Conservation (phyloP, 169 alveolate genomes). For the Plasmodium ovale region DNA sequence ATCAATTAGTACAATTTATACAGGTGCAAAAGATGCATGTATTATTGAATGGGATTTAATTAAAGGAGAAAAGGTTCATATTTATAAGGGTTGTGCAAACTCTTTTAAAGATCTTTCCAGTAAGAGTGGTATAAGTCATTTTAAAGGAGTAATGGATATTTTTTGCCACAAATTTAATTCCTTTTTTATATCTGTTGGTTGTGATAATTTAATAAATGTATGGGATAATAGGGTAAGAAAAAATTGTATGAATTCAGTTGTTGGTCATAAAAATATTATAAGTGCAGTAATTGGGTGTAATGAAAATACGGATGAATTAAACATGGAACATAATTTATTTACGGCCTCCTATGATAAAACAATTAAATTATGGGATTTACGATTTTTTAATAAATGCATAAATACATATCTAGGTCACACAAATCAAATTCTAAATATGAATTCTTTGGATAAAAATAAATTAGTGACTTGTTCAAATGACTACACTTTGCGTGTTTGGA, state of each 20-base stretch:
- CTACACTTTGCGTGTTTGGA: slow-evolving; percentile 71
- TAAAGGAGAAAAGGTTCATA: slow-evolving; percentile 59
- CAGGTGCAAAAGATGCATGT: slow-evolving; percentile 70
- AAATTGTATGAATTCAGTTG: slow-evolving; percentile 29
- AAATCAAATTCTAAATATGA: slow-evolving; percentile 39
- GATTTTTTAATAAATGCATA: slow-evolving; percentile 65
- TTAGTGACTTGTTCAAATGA: slow-evolving; percentile 63
- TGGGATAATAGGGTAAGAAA: slow-evolving; percentile 63
- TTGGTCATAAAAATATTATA: slow-evolving; percentile 64
- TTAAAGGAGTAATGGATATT: slow-evolving; percentile 65
- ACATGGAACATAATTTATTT: slow-evolving; percentile 59
- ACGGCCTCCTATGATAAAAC: slow-evolving; percentile 84
- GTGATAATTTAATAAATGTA: slow-evolving; percentile 63
- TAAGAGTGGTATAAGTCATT: slow-evolving; percentile 54
- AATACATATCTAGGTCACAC: slow-evolving; percentile 72
- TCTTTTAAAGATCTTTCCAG: slow-evolving; percentile 23
- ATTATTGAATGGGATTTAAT: slow-evolving; percentile 67
- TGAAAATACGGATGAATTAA: slow-evolving; percentile 50
- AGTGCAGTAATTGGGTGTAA: slow-evolving; percentile 53
- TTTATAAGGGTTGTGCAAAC: slow-evolving; percentile 43
- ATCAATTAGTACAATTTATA: slow-evolving; percentile 48
- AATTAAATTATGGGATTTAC: slow-evolving; percentile 82
- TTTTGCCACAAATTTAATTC: slow-evolving; percentile 67
- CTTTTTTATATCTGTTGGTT: slow-evolving; percentile 67
- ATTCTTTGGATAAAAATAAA: slow-evolving; percentile 42